phyloP scores from a whole-genome alignment of 2,329 filamentous ascomycete genomes.

The Ophiognomonia clavigignenti-juglandacearum region DNA sequence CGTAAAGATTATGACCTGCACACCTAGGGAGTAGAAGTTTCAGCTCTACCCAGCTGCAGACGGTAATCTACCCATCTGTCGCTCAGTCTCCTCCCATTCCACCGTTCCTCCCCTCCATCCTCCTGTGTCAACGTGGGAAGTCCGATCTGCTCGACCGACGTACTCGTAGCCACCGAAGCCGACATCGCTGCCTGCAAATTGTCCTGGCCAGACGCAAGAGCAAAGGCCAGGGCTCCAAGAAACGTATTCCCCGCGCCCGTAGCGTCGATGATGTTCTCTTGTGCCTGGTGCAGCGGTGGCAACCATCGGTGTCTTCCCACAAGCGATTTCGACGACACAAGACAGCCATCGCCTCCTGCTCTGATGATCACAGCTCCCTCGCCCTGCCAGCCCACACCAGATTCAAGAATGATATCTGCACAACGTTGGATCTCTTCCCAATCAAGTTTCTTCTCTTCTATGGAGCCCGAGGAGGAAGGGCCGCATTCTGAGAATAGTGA shows the following conservation, averaged over 20 bases:
- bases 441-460: background rate
- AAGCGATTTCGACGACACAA: slow-evolving; percentile 1
- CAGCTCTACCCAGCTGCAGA: background rate
- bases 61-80: background rate
- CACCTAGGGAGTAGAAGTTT: no score
- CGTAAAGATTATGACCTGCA: no score
- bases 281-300: slow-evolving; percentile 22
- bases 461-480: background rate
- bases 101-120: background rate
- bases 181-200: slow-evolving; percentile 23
- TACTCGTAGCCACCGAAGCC: slow-evolving; percentile 28
- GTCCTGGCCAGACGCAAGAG: slow-evolving; percentile 20
- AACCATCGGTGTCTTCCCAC: slow-evolving; percentile 21
- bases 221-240: slow-evolving; percentile 26
- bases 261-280: slow-evolving; percentile 25
- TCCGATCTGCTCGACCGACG: slow-evolving; percentile 28
- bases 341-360: slow-evolving; percentile 5
- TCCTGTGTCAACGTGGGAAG: slow-evolving; percentile 15
- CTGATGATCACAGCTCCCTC: slow-evolving; percentile 1
- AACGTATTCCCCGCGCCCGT: slow-evolving; percentile 33
- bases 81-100: background rate
- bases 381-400: background rate
- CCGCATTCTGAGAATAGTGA: slow-evolving; percentile 20
- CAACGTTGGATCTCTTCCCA: background rate
- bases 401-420: background rate